Conservation (phyloP, 2,329 filamentous ascomycete genomes). For the Phoma sp. region DNA sequence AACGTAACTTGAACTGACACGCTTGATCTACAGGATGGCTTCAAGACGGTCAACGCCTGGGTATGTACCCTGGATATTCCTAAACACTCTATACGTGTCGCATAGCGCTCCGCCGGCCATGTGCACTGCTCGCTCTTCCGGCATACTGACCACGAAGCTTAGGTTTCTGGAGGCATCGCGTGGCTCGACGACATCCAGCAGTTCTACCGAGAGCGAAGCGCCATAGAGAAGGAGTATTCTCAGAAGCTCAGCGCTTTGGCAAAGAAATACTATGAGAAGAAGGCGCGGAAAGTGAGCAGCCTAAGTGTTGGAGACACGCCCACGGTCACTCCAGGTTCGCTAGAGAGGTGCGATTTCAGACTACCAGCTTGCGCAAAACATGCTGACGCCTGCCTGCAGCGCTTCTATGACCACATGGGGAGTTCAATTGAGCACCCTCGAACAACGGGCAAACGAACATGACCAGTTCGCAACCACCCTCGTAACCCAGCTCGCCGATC, state of each 20-base stretch:
- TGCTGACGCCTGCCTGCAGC: constrained; percentile 54
- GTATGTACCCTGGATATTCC: constrained; percentile 51
- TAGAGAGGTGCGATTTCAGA: constrained; percentile 71
- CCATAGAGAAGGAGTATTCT: constrained; percentile 96
- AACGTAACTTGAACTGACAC: constrained; percentile 34
- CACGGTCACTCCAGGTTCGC: constrained; percentile 88
- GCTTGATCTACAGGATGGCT: constrained; percentile 74
- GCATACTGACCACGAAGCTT: constrained; percentile 30
- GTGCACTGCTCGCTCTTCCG: background rate
- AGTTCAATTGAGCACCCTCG: constrained; percentile 88
- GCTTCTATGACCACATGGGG: constrained; percentile 97
- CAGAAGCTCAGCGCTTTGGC: constrained; percentile 84
- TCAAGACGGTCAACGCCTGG: constrained; percentile 94
- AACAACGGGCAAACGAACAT: constrained; percentile 86
- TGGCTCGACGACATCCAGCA: constrained; percentile 98
- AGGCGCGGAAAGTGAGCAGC: constrained; percentile 83
- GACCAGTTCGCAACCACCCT: constrained; percentile 83
- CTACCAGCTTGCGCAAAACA: constrained; percentile 1
- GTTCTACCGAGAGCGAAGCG: constrained; percentile 94
- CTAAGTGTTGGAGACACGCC: constrained; percentile 94
- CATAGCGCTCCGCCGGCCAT: constrained; percentile 17
- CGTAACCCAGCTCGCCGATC: constrained; percentile 80
- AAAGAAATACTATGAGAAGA: constrained; percentile 98
- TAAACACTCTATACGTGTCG: background rate
- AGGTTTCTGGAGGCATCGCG: constrained; percentile 81